Conservation (phyloP, 768 basidiomycete genomes). For the Candolleomyces eurysporus region DNA sequence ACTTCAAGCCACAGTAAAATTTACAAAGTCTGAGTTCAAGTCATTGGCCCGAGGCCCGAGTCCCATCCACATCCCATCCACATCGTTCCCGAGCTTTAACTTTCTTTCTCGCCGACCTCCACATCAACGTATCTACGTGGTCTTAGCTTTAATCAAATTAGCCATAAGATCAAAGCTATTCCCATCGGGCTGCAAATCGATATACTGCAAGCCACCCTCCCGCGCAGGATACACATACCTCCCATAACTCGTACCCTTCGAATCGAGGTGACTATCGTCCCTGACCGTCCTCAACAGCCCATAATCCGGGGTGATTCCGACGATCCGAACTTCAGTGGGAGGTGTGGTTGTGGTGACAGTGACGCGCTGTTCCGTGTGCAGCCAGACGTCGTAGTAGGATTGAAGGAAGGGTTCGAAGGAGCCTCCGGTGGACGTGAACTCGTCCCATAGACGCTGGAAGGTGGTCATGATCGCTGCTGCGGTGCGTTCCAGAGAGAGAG, state of each 20-base stretch:
- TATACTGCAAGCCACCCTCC: slow-evolving; percentile 43
- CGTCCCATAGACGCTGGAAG: slow-evolving; percentile 79
- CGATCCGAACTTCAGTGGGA: slow-evolving; percentile 68
- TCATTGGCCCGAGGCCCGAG: too few relatives aligned
- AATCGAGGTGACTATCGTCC: slow-evolving; percentile 32
- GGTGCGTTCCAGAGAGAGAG: slow-evolving; percentile 68
- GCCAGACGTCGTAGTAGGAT: slow-evolving; percentile 78
- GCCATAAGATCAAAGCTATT: slow-evolving; percentile 97
- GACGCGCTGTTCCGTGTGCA: slow-evolving; percentile 88
- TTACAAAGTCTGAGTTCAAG: too few relatives aligned
- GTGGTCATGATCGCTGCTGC: slow-evolving; percentile 70
- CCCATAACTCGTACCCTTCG: slow-evolving; percentile 2
- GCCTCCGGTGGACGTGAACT: slow-evolving; percentile 62
- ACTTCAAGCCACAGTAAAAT: too few relatives aligned
- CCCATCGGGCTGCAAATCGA: slow-evolving; percentile 95
- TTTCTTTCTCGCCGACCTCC: background rate
- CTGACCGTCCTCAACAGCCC: slow-evolving; percentile 83
- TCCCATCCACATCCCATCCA: too few relatives aligned
- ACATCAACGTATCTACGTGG: slow-evolving; percentile 1
- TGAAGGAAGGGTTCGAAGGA: slow-evolving; percentile 82
- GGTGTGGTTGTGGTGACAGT: slow-evolving; percentile 76
- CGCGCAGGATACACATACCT: slow-evolving; percentile 11
- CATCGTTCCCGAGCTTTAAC: too few relatives aligned
- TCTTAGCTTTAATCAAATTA: slow-evolving; percentile 69
- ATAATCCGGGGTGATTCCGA: slow-evolving; percentile 83